Base-by-base conservation (phyloP, 768 basidiomycete species). In the Tulasnella calospora region DNA sequence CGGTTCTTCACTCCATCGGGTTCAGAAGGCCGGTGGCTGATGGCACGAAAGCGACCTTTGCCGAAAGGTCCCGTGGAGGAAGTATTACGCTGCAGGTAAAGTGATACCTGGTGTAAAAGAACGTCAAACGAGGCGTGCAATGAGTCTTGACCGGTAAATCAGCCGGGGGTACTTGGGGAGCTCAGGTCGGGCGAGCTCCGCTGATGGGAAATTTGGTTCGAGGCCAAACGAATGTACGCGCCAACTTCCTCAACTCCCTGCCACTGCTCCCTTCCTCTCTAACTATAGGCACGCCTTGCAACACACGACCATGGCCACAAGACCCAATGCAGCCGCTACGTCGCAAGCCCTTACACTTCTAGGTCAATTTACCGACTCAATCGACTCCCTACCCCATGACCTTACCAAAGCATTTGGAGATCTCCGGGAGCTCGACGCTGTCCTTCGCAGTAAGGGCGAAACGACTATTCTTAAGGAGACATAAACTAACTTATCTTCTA, bases 401-500 rank as follows among this genome's bases (percentile, higher is more conserved):
- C 91, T 99, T 84, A 97, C 97, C 17, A 91, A 94, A 84, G 92
- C 91, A 85, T 94, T 98, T 84, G 94, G 93, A 15, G 98, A 99
- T 88, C 90, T 99, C 76, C 94, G 96, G 80, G 98, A 99, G 86
- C 93, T 99, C 85, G 98, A 99, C 84, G 98, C 97, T 78, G 98
- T 99, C 79, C 89, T 99, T 8, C 83, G 83, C 71, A 81, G 86
- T 86, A 40, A 79, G 85, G 82, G 30, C 8, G 27, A 67, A 67
- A 67, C 15, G 15, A 33, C 10, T 10, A 15, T 35, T 7, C 23
- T 19, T 33, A 13, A 57, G n/a, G n/a, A n/a, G 46, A 12, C 57
- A 0, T 38, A 46, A n/a, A 74, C 40, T 75, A 74, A 6, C 77
- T 3, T 40, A 27, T 30, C 27, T 17, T 40, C 30, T 27, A 15